Conservation (phyloP, 148 eudicot genomes). For the Agrostemma githago region DNA sequence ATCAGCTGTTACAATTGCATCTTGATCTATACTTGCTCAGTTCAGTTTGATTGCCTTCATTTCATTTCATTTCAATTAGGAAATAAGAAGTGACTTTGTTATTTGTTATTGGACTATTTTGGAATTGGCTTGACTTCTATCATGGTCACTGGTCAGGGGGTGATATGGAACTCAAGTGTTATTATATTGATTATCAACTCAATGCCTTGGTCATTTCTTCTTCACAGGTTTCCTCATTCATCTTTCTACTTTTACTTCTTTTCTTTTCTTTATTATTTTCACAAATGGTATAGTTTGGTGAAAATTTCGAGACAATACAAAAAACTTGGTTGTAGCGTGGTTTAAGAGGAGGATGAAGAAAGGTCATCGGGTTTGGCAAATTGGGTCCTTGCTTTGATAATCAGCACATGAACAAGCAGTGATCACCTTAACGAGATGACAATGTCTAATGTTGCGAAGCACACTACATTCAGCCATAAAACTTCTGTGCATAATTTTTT, state of each 20-base stretch:
- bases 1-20: not conserved
- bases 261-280: not conserved
- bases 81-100: no score
- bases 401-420: slow-evolving; percentile 21
- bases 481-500: not conserved
- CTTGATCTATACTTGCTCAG: not conserved
- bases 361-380: no score
- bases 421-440: slow-evolving; percentile 22
- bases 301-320: not conserved
- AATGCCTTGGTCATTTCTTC: slow-evolving; percentile 77
- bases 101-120: no score
- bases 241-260: not conserved
- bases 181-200: slow-evolving; percentile 72
- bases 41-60: no score
- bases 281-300: not conserved
- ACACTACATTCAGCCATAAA: slow-evolving; percentile 28
- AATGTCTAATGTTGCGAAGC: slow-evolving; percentile 13
- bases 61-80: no score
- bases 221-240: slow-evolving; percentile 57
- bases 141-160: slow-evolving; percentile 40
- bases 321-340: not conserved
- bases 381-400: slow-evolving; percentile 13
- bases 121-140: not conserved
- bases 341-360: no score
- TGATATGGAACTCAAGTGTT: slow-evolving; percentile 73